These are phyloP conservation scores for Chlamydomonas urium DNA, from an alignment of 139 green algal genomes.

Conservation along the genomic window DNA sequence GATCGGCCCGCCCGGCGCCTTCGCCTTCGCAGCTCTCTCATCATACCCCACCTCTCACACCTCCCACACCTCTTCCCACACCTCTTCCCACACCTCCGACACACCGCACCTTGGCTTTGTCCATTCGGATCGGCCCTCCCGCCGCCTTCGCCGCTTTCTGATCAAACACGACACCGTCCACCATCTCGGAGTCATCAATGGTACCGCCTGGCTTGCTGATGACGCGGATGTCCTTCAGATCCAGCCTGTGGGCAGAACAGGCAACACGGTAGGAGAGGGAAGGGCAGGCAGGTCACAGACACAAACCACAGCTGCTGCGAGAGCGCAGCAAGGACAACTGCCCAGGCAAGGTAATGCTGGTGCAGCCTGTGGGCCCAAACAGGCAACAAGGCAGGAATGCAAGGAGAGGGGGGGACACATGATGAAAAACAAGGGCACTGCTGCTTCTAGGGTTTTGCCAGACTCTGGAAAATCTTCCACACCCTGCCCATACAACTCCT, in stretches of 20 bases:
- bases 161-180: constrained; percentile 96
- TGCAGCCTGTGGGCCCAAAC: too few species aligned
- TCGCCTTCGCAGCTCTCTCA: constrained; percentile 84
- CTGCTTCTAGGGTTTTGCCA: too few species aligned
- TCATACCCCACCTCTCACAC: constrained; percentile 95
- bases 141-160: constrained; percentile 85
- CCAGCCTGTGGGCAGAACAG: constrained; percentile 70
- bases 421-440: too few species aligned
- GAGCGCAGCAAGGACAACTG: too few species aligned
- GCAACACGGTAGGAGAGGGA: too few species aligned
- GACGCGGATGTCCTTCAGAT: constrained; percentile 93
- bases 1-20: constrained; percentile 83
- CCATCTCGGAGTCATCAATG: constrained; percentile 92
- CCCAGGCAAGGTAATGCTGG: neutral
- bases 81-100: neutral
- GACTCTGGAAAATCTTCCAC: too few species aligned
- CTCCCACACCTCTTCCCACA: too few species aligned
- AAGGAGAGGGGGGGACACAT: too few species aligned
- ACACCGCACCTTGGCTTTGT: constrained; percentile 75
- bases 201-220: constrained; percentile 92
- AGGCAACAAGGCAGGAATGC: too few species aligned
- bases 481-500: too few species aligned
- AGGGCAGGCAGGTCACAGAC: too few species aligned
- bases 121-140: constrained; percentile 82
- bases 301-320: too few species aligned